phyloP scores from a whole-genome alignment of 345 rosid species.

The Pistacia integerrima region DNA sequence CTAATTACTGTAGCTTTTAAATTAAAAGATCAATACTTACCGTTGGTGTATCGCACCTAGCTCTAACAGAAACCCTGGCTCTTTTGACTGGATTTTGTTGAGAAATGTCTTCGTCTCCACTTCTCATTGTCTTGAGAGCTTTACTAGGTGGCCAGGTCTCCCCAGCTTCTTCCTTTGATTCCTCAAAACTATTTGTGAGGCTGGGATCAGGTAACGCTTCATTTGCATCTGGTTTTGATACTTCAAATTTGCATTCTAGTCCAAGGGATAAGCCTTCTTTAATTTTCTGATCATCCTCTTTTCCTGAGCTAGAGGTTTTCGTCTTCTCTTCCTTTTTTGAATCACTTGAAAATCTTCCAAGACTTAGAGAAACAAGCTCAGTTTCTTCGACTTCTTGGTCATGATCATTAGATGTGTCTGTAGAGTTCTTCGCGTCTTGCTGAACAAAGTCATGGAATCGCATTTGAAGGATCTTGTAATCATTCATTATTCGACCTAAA shows the following conservation, averaged over 20 bases:
- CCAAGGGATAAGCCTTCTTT: slow-evolving; percentile 45
- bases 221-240: slow-evolving; percentile 25
- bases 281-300: slow-evolving; percentile 25
- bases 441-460: slow-evolving; percentile 45
- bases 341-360: slow-evolving; percentile 55
- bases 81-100: slow-evolving; percentile 71
- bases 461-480: slow-evolving; percentile 64
- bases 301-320: slow-evolving; percentile 19
- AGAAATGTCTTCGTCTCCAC: slow-evolving; percentile 49
- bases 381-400: slow-evolving; percentile 38
- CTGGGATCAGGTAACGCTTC: slow-evolving; percentile 36
- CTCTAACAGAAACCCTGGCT: slow-evolving; percentile 88
- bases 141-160: slow-evolving; percentile 45
- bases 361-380: slow-evolving; percentile 71
- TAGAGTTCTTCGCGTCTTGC: slow-evolving; percentile 36
- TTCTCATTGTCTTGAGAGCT: slow-evolving; percentile 35
- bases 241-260: slow-evolving; percentile 58
- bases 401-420: neutral
- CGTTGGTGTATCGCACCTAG: slow-evolving; percentile 87
- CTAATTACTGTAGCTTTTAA: neutral
- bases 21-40: slow-evolving; percentile 38
- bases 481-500: slow-evolving; percentile 54
- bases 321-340: slow-evolving; percentile 36
- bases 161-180: slow-evolving; percentile 45
- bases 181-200: slow-evolving; percentile 35